Percentiles rank a stretch among this genome's conserved stretches.
phyloP scores from a whole-genome alignment of 2,329 filamentous ascomycete genomes.

The Paradendryphiella salina region DNA sequence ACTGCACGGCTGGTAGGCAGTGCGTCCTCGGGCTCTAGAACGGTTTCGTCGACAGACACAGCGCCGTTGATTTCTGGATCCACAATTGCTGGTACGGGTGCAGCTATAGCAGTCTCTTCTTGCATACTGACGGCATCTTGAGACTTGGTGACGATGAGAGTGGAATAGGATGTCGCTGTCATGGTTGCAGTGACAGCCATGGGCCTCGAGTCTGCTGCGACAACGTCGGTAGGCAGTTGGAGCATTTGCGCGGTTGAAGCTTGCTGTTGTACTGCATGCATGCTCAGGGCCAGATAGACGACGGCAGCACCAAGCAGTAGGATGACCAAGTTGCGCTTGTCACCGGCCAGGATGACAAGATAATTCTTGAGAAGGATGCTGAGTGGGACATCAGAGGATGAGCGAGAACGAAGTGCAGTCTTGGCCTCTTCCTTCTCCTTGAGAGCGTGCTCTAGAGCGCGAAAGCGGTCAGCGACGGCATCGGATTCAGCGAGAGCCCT shows the following conservation, averaged over 20 bases:
- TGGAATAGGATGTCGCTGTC: constrained; percentile 32
- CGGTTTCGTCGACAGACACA: background rate
- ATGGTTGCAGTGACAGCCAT: constrained; percentile 29
- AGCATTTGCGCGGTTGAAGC: constrained; percentile 8
- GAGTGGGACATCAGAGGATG: constrained; percentile 54
- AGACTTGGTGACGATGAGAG: constrained; percentile 33
- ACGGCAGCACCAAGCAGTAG: constrained; percentile 51
- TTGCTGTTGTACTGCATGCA: constrained; percentile 16
- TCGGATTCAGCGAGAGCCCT: constrained; percentile 36
- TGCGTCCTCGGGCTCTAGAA: background rate
- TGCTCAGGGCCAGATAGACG: constrained; percentile 46
- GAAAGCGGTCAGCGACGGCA: constrained; percentile 36
- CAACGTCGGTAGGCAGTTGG: constrained; percentile 9
- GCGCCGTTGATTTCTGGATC: background rate
- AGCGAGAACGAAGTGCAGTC: constrained; percentile 16
- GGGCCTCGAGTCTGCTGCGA: constrained; percentile 9
- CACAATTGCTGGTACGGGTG: background rate
- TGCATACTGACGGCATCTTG: constrained; percentile 7
- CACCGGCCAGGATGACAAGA: constrained; percentile 55
- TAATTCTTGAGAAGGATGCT: constrained; percentile 59
- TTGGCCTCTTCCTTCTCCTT: constrained; percentile 24
- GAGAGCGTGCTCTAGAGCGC: constrained; percentile 34
- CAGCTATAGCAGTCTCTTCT: constrained; percentile 6
- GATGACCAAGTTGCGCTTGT: constrained; percentile 59
- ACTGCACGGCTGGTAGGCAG: constrained; percentile 1